Evolutionary conservation across 1,139 yeast genomes (phyloP).

Genomic region (Candida tropicalis): DNA sequence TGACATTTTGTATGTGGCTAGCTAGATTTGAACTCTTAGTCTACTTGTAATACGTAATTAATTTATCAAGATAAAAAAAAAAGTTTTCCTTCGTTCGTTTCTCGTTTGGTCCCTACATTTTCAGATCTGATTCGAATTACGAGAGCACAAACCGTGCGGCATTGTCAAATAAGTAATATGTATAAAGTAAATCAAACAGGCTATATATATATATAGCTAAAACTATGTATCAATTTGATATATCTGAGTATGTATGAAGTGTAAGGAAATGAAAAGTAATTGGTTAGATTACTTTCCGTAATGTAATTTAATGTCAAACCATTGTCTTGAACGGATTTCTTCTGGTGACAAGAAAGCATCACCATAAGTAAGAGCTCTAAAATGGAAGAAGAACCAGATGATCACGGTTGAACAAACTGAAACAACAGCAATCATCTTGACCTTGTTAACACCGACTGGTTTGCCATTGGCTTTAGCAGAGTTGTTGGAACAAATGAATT

Average conservation of each 20-base stretch:
- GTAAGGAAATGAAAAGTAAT: neutral
- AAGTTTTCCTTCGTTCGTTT: too few species aligned
- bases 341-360: slow-evolving; percentile 61
- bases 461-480: slow-evolving; percentile 22
- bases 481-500: slow-evolving; percentile 73
- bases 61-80: too few species aligned
- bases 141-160: too few species aligned
- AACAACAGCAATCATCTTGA: slow-evolving; percentile 37
- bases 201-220: too few species aligned
- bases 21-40: too few species aligned
- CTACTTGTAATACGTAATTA: too few species aligned
- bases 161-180: too few species aligned
- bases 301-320: slow-evolving; percentile 82
- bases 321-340: slow-evolving; percentile 73
- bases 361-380: slow-evolving; percentile 88
- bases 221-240: neutral
- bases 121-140: neutral
- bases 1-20: slow-evolving; percentile 21
- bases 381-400: slow-evolving; percentile 67
- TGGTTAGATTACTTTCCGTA: slow-evolving; percentile 70
- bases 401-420: slow-evolving; percentile 48
- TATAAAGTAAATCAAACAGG: too few species aligned
- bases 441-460: slow-evolving; percentile 27
- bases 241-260: too few species aligned
- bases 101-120: neutral